phyloP scores from a whole-genome alignment of 306 rosid species.

The Glycyrrhiza uralensis region DNA sequence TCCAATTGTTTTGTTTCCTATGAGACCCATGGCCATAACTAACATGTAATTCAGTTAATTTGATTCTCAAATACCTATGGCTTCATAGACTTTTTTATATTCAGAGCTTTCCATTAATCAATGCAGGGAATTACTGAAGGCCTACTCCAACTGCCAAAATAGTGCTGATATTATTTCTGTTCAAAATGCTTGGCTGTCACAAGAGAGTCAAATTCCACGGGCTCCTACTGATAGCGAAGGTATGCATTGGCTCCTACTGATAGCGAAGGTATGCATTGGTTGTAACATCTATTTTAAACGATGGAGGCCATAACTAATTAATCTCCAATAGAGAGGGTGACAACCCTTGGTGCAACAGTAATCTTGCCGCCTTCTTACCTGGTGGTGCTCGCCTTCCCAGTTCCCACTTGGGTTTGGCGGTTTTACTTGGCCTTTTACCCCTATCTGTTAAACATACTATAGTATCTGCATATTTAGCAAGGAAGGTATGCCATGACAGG shows the following conservation, averaged over 20 bases:
- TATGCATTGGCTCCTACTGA: slow-evolving; percentile 27
- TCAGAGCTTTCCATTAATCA: not conserved
- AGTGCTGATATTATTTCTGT: slow-evolving; percentile 68
- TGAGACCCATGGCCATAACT: not conserved
- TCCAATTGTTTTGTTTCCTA: slow-evolving; percentile 5
- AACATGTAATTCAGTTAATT: not conserved
- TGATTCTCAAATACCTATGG: not conserved
- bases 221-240: slow-evolving; percentile 54
- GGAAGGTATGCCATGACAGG: not conserved
- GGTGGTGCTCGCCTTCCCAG: not conserved
- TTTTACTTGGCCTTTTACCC: not conserved
- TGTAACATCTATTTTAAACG: not conserved
- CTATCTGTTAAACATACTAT: not conserved
- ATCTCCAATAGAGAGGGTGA: not conserved
- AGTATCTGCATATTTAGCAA: not conserved
- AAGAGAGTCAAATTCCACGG: slow-evolving; percentile 55
- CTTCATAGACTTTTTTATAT: not conserved
- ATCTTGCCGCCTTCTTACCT: not conserved
- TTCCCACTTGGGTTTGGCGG: not conserved
- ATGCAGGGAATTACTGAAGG: slow-evolving; percentile 82
- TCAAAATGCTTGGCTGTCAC: slow-evolving; percentile 87
- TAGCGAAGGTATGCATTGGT: too few species aligned
- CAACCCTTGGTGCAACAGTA: not conserved
- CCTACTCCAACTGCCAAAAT: slow-evolving; percentile 78
- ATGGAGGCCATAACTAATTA: not conserved